Percentiles rank a stretch among this genome's conserved stretches.
These are phyloP conservation scores for Xylaria polymorpha DNA, from an alignment of 2,329 filamentous ascomycete genomes.

Conservation along the genomic window DNA sequence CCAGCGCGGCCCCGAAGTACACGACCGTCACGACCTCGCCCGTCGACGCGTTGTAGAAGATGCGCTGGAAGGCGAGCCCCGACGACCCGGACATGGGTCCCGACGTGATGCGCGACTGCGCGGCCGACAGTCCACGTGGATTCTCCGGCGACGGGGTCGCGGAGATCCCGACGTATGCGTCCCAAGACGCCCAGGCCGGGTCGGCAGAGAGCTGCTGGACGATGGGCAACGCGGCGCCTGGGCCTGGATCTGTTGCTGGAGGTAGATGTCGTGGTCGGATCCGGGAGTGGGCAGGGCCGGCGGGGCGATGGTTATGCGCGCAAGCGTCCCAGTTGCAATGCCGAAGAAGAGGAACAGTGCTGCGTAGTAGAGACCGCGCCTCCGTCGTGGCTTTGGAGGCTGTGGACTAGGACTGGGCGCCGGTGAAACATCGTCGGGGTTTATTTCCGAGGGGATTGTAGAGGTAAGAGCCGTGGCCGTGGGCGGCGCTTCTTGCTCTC, in stretches of 20 bases:
- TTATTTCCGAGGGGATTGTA: background rate
- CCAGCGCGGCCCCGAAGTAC: slow-evolving; percentile 72
- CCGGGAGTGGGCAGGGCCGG: slow-evolving; percentile 55
- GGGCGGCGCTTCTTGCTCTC: background rate
- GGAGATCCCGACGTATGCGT: slow-evolving; percentile 53
- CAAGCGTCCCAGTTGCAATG: slow-evolving; percentile 52
- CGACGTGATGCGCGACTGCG: slow-evolving; percentile 52
- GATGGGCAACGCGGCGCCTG: slow-evolving; percentile 58
- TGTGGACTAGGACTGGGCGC: slow-evolving; percentile 22
- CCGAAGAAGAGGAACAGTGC: slow-evolving; percentile 57
- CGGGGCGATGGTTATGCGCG: slow-evolving; percentile 57
- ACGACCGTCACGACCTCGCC: slow-evolving; percentile 72
- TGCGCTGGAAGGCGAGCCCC: slow-evolving; percentile 65
- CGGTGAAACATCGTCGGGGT: background rate
- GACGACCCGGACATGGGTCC: slow-evolving; percentile 57
- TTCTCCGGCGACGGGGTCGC: background rate
- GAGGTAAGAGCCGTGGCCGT: background rate
- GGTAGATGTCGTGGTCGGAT: slow-evolving; percentile 55
- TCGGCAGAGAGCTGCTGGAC: slow-evolving; percentile 60
- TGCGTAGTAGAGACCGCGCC: slow-evolving; percentile 46
- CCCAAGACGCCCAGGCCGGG: slow-evolving; percentile 55
- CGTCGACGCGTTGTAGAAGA: slow-evolving; percentile 71
- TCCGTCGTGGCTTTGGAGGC: slow-evolving; percentile 44
- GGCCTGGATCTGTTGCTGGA: slow-evolving; percentile 55
- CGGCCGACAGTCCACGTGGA: background rate